Base-by-base conservation (phyloP, 345 rosid genomes). In the Reutealis trisperma region DNA sequence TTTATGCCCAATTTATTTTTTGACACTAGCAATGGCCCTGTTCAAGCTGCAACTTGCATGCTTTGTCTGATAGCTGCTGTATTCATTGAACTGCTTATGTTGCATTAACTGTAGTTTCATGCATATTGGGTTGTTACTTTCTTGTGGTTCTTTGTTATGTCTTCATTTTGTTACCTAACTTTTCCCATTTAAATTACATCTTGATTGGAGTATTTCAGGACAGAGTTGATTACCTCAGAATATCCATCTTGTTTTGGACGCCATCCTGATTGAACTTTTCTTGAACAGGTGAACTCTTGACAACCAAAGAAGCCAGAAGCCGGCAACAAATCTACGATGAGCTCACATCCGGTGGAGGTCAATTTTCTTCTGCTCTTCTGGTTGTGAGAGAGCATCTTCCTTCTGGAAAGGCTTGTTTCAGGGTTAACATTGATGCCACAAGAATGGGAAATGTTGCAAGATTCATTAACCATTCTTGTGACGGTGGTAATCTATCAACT, bases 351-450 rank as follows among this genome's bases (percentile, higher is more conserved):
- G 75, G 75, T 6, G 77, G 72, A 5, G 79, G 74, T n/a, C 73
- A 73, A n/a, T 85, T 86, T 79, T 57, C 88, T 47, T 82, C 94
- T 18, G 96, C 98, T 32, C 92, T 93, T 74, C 75, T 93, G 70
- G 96, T 95, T n/a, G 85, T 93, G 83, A 89, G 98, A 30, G 99
- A 95, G 85, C 93, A 92, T 86, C 94, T 93, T 37, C 99, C 96
- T 42, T 91, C 98, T 1, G 88, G 93, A 60, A 86, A 89, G 76
- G 93, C 97, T 55, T 95, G 96, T 81, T 81, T 93, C 78, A 89
- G 99, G 80, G 78, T 95, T 59, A 95, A 95, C 84, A 88, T 93
- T 0, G 96, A 93, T 72, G 97, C 97, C 79, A 95, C 99, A 3
- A 80, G 85, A 60, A 82, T 86, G 0, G 98, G 98, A 55, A 94